Conservation (phyloP, 2,329 filamentous ascomycete genomes). For the Sarocladium brachiariae region DNA sequence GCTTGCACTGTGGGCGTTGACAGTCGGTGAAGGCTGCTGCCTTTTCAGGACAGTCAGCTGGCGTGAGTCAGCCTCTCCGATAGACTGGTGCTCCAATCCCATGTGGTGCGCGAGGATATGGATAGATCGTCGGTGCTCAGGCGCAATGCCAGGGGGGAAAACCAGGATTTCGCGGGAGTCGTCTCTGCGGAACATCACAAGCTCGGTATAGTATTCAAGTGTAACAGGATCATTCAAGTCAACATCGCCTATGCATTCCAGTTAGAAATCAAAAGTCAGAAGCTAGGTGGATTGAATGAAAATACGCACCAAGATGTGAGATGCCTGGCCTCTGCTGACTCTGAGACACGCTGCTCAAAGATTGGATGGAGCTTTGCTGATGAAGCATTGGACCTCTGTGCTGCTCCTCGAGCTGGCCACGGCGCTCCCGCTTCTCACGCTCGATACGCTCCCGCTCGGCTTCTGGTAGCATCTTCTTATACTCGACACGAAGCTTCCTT, state of each 20-base stretch:
- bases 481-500: conserved; percentile 90
- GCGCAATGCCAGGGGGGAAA: conserved; percentile 74
- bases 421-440: conserved; percentile 90
- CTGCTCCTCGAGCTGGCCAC: conserved; percentile 94
- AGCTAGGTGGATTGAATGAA: background rate
- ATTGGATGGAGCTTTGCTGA: conserved; percentile 80
- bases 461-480: conserved; percentile 98
- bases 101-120: conserved; percentile 95
- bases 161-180: conserved; percentile 70
- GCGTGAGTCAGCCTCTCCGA: conserved; percentile 78
- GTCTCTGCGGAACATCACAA: conserved; percentile 83
- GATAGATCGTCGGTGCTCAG: conserved; percentile 79
- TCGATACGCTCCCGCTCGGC: conserved; percentile 94
- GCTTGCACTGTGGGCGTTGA: conserved; percentile 48
- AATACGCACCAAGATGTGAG: conserved; percentile 2
- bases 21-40: conserved; percentile 43
- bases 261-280: background rate
- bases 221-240: conserved; percentile 89
- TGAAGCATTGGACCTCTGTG: conserved; percentile 75
- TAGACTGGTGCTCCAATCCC: conserved; percentile 83
- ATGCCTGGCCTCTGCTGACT: conserved; percentile 44
- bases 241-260: conserved; percentile 48
- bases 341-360: conserved; percentile 59
- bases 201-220: conserved; percentile 81
- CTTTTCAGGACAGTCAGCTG: conserved; percentile 85